phyloP scores from a whole-genome alignment of 2,329 filamentous ascomycete genomes.

The Ophiosphaerella narmari region DNA sequence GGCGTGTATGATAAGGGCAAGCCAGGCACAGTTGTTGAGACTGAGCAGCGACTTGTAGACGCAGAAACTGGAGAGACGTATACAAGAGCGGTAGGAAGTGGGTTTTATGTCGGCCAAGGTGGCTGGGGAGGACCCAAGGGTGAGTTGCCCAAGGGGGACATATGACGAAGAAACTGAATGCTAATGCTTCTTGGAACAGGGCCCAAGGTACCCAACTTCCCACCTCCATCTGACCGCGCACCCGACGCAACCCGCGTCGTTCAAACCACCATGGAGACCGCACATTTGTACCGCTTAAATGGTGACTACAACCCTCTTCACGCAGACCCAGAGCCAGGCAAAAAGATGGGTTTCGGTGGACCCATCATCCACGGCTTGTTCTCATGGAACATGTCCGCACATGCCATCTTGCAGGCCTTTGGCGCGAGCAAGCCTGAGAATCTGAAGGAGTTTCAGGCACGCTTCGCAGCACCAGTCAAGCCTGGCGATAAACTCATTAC shows the following conservation, averaged over 20 bases:
- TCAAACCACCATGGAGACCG: slow-evolving; percentile 73
- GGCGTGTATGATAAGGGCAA: slow-evolving; percentile 92
- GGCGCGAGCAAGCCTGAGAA: slow-evolving; percentile 79
- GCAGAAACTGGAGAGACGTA: slow-evolving; percentile 71
- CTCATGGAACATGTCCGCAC: slow-evolving; percentile 80
- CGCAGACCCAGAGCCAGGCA: slow-evolving; percentile 80
- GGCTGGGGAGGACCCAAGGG: slow-evolving; percentile 90
- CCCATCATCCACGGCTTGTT: slow-evolving; percentile 88
- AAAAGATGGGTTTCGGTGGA: slow-evolving; percentile 90
- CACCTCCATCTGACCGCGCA: slow-evolving; percentile 71
- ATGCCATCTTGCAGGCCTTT: slow-evolving; percentile 72
- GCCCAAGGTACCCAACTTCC: slow-evolving; percentile 76
- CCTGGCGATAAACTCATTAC: slow-evolving; percentile 82
- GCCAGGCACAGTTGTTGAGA: slow-evolving; percentile 79
- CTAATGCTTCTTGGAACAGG: slow-evolving; percentile 29
- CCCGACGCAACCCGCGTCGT: slow-evolving; percentile 73
- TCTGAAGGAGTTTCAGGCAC: slow-evolving; percentile 84
- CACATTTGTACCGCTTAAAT: slow-evolving; percentile 69
- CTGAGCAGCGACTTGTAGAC: slow-evolving; percentile 77
- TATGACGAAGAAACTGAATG: not conserved
- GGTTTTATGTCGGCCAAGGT: slow-evolving; percentile 81
- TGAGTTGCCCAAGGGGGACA: slow-evolving; percentile 31
- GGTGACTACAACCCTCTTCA: slow-evolving; percentile 95
- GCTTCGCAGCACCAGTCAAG: slow-evolving; percentile 83
- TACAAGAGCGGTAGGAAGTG: slow-evolving; percentile 68